Conservation (phyloP, 2,329 filamentous ascomycete genomes). For the Microthyrium microscopicum region DNA sequence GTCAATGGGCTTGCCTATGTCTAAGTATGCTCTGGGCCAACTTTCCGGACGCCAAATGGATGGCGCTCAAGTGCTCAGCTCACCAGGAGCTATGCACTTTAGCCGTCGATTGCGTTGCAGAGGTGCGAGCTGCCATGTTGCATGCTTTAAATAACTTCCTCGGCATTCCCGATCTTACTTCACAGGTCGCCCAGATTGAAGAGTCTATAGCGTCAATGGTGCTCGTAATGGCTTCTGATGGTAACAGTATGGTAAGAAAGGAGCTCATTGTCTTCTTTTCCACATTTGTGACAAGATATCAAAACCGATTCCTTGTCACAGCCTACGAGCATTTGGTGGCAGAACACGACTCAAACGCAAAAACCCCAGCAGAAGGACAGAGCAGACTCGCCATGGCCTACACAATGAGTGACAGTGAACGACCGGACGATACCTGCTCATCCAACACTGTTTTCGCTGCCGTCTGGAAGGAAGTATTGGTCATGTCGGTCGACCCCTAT, state of each 20-base stretch:
- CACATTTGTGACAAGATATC: slow-evolving; percentile 74
- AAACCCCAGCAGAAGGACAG: slow-evolving; percentile 6
- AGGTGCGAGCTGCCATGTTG: slow-evolving; percentile 84
- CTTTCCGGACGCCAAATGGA: slow-evolving; percentile 85
- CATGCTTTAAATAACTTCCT: slow-evolving; percentile 89
- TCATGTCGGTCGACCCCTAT: slow-evolving; percentile 85
- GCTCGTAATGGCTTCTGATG: slow-evolving; percentile 82
- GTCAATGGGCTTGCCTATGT: slow-evolving; percentile 92
- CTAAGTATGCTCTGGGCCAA: slow-evolving; percentile 90
- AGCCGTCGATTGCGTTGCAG: slow-evolving; percentile 71
- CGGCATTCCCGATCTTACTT: slow-evolving; percentile 80
- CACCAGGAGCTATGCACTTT: slow-evolving; percentile 66
- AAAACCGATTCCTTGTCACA: slow-evolving; percentile 79
- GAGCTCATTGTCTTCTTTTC: slow-evolving; percentile 91
- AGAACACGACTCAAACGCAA: slow-evolving; percentile 36
- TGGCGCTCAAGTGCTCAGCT: slow-evolving; percentile 77
- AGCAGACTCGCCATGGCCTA: background rate
- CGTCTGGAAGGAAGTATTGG: slow-evolving; percentile 84
- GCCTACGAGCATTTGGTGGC: slow-evolving; percentile 82
- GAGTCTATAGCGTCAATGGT: slow-evolving; percentile 80
- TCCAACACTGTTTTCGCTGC: slow-evolving; percentile 81
- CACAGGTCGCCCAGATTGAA: slow-evolving; percentile 80
- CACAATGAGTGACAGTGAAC: slow-evolving; percentile 8
- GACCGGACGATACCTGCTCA: slow-evolving; percentile 30
- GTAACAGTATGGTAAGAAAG: slow-evolving; percentile 83